Evolutionary conservation across 2,329 filamentous ascomycete genomes (phyloP), one percentile per base, ranked within the genome.

Genomic region (Nannizziopsis arthrosporioides): DNA sequence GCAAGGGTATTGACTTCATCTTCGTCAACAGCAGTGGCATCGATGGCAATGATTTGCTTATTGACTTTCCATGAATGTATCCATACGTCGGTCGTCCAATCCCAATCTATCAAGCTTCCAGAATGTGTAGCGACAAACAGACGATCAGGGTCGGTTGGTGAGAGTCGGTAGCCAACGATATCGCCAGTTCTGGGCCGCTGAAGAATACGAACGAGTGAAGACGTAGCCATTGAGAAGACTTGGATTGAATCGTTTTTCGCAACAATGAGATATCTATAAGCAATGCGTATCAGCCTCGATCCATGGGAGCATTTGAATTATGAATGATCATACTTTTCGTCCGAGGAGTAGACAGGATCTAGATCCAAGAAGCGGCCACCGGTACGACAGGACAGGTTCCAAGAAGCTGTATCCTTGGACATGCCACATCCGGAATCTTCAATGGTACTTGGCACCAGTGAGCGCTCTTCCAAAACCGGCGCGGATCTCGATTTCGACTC

Each of bases 141-240:
- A 41, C 73, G 61, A 57, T 76, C 63, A 52, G 72, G 56, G 62
- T 79, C 69, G 43, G 60, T 58, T 27, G 68, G 66, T 47, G 72
- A 81, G 30, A 79, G 55, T 15, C 70, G 68, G 57, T 73, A 79
- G 18, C 71, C 70, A 17, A 71, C 65, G 17, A 82, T 67, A 9
- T 70, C 63, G 57, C 65, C 60, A 56, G 70, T 55, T n/a, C 67
- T 64, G 22, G 82, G 69, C n/a, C 40, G 53, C 10, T 76, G 69
- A 42, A 95, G 81, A 48, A 80, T 78, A 55, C 86, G 81, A 40
- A 86, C 73, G 17, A 93, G 77, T 43, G 93, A 76, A 1, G 92
- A 96, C 47, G 87, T 88, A 54, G 78, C 72, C 27, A 85, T 78
- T 1, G 85, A 84, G 65, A 92, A 94, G 19, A 94, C 75, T 62